phyloP scores from a whole-genome alignment of 257 asterid genomes.

The Rhazya stricta region DNA sequence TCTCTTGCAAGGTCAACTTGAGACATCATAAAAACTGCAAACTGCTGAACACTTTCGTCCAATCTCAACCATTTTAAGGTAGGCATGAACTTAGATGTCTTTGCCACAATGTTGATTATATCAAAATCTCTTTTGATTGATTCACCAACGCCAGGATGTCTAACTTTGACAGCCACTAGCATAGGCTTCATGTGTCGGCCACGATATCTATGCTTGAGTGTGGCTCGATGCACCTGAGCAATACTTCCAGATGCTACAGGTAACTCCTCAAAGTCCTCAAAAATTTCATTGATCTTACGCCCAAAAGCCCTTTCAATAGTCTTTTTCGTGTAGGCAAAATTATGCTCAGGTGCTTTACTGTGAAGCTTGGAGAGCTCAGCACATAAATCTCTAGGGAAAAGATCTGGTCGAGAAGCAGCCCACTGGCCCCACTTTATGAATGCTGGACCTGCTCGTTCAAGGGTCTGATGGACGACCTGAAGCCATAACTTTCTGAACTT shows the following conservation, averaged over 20 bases:
- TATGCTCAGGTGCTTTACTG: slow-evolving; percentile 85
- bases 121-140: slow-evolving; percentile 79
- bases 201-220: slow-evolving; percentile 47
- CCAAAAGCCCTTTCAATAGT: slow-evolving; percentile 73
- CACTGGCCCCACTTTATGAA: slow-evolving; percentile 99
- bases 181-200: slow-evolving; percentile 59
- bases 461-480: slow-evolving; percentile 70
- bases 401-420: slow-evolving; percentile 99
- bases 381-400: slow-evolving; percentile 79
- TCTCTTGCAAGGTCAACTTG: slow-evolving; percentile 90
- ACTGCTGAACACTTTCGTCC: slow-evolving; percentile 82
- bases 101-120: slow-evolving; percentile 65
- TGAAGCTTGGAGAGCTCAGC: slow-evolving; percentile 89
- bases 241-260: slow-evolving; percentile 95
- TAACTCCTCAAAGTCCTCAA: slow-evolving; percentile 68
- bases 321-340: slow-evolving; percentile 68
- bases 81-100: slow-evolving; percentile 58
- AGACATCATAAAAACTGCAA: slow-evolving; percentile 86
- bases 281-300: slow-evolving; percentile 58
- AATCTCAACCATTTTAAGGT: slow-evolving; percentile 75
- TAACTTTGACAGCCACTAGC: slow-evolving; percentile 79
- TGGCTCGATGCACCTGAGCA: slow-evolving; percentile 86
- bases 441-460: slow-evolving; percentile 94
- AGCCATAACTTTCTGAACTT: slow-evolving; percentile 72
- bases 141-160: slow-evolving; percentile 93